Percentiles rank a stretch among this genome's conserved stretches.
Evolutionary conservation across 495 filamentous ascomycete genomes (phyloP).

Genomic region (Penicillium subrubescens): DNA sequence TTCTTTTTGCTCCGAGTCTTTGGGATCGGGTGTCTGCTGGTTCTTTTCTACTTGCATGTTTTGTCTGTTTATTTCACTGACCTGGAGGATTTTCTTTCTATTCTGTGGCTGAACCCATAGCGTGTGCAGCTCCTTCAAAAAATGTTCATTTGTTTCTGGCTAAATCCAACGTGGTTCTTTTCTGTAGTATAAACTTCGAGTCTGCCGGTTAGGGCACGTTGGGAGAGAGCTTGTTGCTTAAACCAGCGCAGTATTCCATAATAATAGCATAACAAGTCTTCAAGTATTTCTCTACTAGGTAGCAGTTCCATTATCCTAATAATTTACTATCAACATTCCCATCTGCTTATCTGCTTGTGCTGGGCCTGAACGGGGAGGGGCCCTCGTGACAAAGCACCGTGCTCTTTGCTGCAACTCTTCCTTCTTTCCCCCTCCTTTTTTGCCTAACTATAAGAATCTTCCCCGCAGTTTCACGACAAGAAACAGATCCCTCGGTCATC

Average conservation of each 20-base stretch:
- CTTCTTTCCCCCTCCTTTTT: background rate
- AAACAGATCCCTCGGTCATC: background rate
- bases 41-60: background rate
- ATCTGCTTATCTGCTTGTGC: background rate
- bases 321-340: background rate
- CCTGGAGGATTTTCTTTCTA: background rate
- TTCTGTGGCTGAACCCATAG: background rate
- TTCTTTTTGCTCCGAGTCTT: background rate
- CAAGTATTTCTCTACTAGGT: background rate
- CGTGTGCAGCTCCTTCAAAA: background rate
- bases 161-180: background rate
- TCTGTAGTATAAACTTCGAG: background rate
- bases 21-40: conserved; percentile 1
- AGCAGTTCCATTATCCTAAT: background rate
- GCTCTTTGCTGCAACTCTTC: background rate
- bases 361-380: background rate
- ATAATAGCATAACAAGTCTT: background rate
- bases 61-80: background rate
- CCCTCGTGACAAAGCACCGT: conserved; percentile 10
- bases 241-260: background rate
- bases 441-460: background rate
- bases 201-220: background rate
- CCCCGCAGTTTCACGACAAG: background rate
- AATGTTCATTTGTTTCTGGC: background rate
- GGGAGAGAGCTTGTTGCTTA: background rate